These are phyloP conservation scores for Skeletonema potamos DNA, from an alignment of 108 stramenopile species.

Conservation along the genomic window DNA sequence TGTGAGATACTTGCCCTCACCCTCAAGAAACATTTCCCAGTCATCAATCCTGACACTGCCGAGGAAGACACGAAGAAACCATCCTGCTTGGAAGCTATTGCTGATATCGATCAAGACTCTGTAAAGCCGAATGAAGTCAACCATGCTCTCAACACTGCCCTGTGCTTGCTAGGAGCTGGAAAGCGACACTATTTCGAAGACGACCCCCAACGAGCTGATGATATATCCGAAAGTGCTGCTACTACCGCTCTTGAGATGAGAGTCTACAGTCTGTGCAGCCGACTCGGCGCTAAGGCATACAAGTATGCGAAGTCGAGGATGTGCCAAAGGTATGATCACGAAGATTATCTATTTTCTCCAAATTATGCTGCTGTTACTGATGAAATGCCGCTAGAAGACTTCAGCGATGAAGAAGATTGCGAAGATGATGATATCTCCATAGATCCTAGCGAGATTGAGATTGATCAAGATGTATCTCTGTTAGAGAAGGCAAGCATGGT, in stretches of 20 bases:
- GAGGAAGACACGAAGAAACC: background rate
- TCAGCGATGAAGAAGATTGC: slow-evolving; percentile 8
- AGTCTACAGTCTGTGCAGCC: slow-evolving; percentile 15
- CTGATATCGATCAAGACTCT: background rate
- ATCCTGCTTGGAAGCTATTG: background rate
- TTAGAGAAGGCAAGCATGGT: slow-evolving; percentile 30
- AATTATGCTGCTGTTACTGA: slow-evolving; percentile 13
- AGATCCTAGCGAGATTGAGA: slow-evolving; percentile 12
- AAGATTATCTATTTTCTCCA: background rate
- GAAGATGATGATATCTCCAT: slow-evolving; percentile 2
- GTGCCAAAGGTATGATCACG: slow-evolving; percentile 4
- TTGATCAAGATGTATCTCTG: slow-evolving; percentile 12
- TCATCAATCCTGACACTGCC: background rate
- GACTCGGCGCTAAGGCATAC: slow-evolving; percentile 29
- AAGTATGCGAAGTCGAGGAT: slow-evolving; percentile 31
- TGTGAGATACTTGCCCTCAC: background rate
- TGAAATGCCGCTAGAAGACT: slow-evolving; percentile 1
- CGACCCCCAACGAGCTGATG: background rate
- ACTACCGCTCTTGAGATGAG: slow-evolving; percentile 37
- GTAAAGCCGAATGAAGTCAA: slow-evolving; percentile 11
- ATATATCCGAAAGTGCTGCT: slow-evolving; percentile 12
- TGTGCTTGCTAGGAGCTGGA: slow-evolving; percentile 15
- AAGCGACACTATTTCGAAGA: slow-evolving; percentile 12
- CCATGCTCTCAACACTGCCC: slow-evolving; percentile 19
- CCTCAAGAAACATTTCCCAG: slow-evolving; percentile 15